phyloP scores from a whole-genome alignment of 441 rosid species.

The Geranium incanum region DNA sequence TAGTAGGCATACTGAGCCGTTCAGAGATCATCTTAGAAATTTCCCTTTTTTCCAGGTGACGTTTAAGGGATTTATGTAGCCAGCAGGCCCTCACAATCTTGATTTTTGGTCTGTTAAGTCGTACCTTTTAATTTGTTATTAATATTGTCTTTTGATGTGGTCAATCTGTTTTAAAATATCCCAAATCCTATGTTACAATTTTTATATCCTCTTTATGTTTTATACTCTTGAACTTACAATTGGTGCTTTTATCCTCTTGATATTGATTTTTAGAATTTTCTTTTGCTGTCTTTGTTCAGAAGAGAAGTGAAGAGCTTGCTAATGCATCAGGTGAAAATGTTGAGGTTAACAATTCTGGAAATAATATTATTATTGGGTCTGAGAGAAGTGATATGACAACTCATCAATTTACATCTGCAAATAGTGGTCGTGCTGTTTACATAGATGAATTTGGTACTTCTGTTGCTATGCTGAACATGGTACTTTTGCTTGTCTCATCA shows the following conservation, averaged over 20 bases:
- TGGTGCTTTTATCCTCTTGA: slow-evolving; percentile 1
- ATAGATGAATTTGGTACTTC: slow-evolving; percentile 69
- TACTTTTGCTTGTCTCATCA: slow-evolving; percentile 29
- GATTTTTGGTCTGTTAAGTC: neutral
- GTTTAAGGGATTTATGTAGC: neutral
- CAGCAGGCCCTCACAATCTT: neutral
- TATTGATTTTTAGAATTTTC: slow-evolving; percentile 10
- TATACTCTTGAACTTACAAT: neutral
- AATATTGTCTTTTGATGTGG: neutral
- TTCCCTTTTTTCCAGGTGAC: neutral
- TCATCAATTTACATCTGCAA: slow-evolving; percentile 33
- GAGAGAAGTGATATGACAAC: slow-evolving; percentile 40
- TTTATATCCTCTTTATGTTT: neutral
- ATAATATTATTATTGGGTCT: slow-evolving; percentile 35
- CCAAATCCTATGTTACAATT: neutral
- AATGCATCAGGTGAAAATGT: slow-evolving; percentile 51
- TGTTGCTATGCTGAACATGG: slow-evolving; percentile 67
- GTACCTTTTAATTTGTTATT: neutral
- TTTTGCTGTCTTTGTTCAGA: slow-evolving; percentile 36
- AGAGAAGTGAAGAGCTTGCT: slow-evolving; percentile 64
- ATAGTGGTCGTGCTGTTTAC: slow-evolving; percentile 34
- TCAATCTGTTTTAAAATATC: neutral
- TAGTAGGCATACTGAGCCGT: neutral
- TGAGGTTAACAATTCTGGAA: slow-evolving; percentile 44
- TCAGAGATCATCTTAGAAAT: neutral